Conservation (phyloP, 352 stramenopile genomes). For the Pythium guiyangense region DNA sequence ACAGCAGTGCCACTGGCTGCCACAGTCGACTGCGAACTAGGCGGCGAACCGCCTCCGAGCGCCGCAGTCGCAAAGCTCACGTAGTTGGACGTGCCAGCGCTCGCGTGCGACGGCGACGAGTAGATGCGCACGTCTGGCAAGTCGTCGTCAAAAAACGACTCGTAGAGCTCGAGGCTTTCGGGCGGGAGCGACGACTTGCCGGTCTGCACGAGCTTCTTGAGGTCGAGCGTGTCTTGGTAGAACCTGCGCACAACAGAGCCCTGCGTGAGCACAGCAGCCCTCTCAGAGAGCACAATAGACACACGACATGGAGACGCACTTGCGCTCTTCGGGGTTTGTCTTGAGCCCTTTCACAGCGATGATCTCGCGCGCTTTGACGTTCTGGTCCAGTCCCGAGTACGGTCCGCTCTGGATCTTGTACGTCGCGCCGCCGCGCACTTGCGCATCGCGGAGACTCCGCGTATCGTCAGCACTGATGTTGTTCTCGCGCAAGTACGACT, state of each 20-base stretch:
- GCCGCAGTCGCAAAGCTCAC: slow-evolving; percentile 18
- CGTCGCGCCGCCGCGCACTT: slow-evolving; percentile 64
- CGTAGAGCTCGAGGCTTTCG: slow-evolving; percentile 74
- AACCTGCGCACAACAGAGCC: no score
- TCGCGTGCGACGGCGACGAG: slow-evolving; percentile 8
- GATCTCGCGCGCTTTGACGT: slow-evolving; percentile 71
- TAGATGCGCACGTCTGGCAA: slow-evolving; percentile 58
- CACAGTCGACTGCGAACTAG: background rate
- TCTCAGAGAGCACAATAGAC: no score
- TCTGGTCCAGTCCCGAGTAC: slow-evolving; percentile 78
- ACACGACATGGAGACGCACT: no score
- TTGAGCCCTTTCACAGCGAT: slow-evolving; percentile 72
- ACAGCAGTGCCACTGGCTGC: background rate
- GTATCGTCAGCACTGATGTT: slow-evolving; percentile 70
- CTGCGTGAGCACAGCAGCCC: no score
- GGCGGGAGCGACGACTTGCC: slow-evolving; percentile 43
- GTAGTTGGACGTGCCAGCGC: slow-evolving; percentile 3
- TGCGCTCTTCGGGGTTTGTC: slow-evolving; percentile 54
- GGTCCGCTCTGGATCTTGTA: slow-evolving; percentile 76
- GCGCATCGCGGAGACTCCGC: slow-evolving; percentile 51
- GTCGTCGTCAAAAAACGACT: slow-evolving; percentile 76
- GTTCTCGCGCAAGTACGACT: slow-evolving; percentile 75
- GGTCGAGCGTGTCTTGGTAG: slow-evolving; percentile 66
- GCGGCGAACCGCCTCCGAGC: slow-evolving; percentile 5
- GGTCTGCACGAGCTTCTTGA: slow-evolving; percentile 59